phyloP scores from a whole-genome alignment of 1,284 basidiomycete species.

The Pseudomicrostroma phylloplanum region DNA sequence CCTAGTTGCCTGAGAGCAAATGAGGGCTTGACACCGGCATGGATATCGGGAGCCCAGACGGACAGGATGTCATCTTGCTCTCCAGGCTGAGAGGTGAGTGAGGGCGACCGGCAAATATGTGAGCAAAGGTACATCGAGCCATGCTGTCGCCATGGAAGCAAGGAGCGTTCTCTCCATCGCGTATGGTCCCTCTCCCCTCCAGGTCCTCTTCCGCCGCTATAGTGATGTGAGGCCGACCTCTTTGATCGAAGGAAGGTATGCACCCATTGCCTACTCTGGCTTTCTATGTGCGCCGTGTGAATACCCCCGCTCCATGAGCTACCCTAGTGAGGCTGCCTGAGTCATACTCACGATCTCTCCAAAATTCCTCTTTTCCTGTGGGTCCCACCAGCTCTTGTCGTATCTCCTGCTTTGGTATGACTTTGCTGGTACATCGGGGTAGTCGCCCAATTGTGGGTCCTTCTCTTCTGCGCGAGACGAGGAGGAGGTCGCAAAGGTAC shows the following conservation, averaged over 20 bases:
- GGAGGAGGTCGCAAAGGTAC: neutral
- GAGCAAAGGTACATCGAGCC: neutral
- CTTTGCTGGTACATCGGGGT: conserved; percentile 38
- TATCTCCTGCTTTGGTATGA: conserved; percentile 40
- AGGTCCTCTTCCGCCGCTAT: too few relatives aligned
- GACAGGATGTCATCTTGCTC: conserved; percentile 48
- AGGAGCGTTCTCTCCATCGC: too few relatives aligned
- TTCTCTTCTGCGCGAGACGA: conserved; percentile 11
- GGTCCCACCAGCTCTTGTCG: conserved; percentile 47
- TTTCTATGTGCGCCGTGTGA: too few relatives aligned
- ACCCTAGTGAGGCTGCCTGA: too few relatives aligned
- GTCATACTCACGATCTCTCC: conserved; percentile 40
- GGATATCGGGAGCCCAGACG: conserved; percentile 49
- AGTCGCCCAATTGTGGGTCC: conserved; percentile 49
- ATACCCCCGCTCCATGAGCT: too few relatives aligned
- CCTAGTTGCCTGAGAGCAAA: conserved; percentile 40
- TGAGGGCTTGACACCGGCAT: conserved; percentile 26
- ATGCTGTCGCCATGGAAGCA: neutral
- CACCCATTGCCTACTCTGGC: too few relatives aligned
- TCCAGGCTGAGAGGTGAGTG: conserved; percentile 27
- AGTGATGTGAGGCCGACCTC: too few relatives aligned
- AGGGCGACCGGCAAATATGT: neutral
- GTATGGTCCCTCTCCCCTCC: too few relatives aligned
- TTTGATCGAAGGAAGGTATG: too few relatives aligned
- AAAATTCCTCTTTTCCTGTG: conserved; percentile 49